phyloP scores from a whole-genome alignment of 73 alveolate species.

The Paramecium bursaria region DNA sequence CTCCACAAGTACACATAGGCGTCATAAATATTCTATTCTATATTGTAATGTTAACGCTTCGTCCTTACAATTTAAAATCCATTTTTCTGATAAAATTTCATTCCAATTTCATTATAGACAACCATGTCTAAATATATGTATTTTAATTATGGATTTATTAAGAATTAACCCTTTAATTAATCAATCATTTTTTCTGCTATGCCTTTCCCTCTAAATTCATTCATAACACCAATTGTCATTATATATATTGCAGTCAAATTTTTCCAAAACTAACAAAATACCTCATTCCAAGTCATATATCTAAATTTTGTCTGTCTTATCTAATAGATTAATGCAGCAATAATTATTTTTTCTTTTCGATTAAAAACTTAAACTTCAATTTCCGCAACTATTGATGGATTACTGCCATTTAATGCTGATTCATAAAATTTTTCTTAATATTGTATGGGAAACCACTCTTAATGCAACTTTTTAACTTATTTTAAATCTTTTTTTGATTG shows the following conservation, averaged over 20 bases:
- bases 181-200: constrained; percentile 58
- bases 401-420: neutral
- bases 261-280: constrained; percentile 42
- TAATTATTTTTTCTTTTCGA: constrained; percentile 45
- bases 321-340: constrained; percentile 46
- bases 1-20: constrained; percentile 58
- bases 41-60: constrained; percentile 50
- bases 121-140: constrained; percentile 62
- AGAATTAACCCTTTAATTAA: constrained; percentile 24
- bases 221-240: constrained; percentile 55
- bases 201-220: constrained; percentile 49
- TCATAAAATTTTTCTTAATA: constrained; percentile 35
- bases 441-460: constrained; percentile 66
- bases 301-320: neutral
- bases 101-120: constrained; percentile 43
- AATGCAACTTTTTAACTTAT: constrained; percentile 34
- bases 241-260: constrained; percentile 36
- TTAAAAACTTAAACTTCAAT: constrained; percentile 33
- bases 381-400: constrained; percentile 35
- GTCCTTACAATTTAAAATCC: constrained; percentile 25
- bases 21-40: constrained; percentile 44
- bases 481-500: constrained; percentile 44
- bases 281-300: constrained; percentile 28
- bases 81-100: constrained; percentile 44
- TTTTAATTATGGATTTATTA: neutral